These are phyloP conservation scores for Trapa bicornis DNA, from an alignment of 345 rosid genomes.

Conservation along the genomic window DNA sequence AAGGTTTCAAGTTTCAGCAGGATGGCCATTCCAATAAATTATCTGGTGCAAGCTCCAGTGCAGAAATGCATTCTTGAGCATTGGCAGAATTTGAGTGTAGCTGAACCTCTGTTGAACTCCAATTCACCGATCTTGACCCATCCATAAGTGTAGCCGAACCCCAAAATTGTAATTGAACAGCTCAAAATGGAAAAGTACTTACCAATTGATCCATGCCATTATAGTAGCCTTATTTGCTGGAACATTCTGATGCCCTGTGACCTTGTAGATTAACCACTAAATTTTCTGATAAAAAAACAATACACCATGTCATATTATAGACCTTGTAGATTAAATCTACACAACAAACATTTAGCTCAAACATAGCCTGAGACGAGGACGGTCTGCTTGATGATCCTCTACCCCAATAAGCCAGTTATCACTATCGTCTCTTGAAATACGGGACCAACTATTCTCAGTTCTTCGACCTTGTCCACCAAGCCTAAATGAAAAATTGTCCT, in stretches of 20 bases:
- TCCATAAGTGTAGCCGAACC: not conserved
- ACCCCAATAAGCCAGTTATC: slow-evolving; percentile 75
- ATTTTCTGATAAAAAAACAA: slow-evolving; percentile 22
- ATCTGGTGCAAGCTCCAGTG: not conserved
- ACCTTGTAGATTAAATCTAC: not conserved
- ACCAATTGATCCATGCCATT: not conserved
- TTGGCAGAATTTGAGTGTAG: not conserved
- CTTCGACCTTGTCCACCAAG: slow-evolving; percentile 48
- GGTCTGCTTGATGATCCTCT: slow-evolving; percentile 49
- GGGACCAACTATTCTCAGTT: slow-evolving; percentile 36
- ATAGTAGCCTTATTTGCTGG: slow-evolving; percentile 37
- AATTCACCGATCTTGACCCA: not conserved
- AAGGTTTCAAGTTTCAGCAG: not conserved
- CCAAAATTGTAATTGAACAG: not conserved
- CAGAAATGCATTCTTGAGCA: not conserved
- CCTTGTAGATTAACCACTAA: slow-evolving; percentile 92
- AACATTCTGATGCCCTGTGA: slow-evolving; percentile 86
- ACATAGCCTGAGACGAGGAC: slow-evolving; percentile 19
- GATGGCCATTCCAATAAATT: not conserved
- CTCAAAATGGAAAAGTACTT: not conserved
- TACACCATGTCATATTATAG: not conserved
- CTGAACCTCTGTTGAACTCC: not conserved
- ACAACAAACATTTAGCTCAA: not conserved
- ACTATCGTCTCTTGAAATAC: slow-evolving; percentile 34
- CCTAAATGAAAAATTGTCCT: slow-evolving; percentile 21